These are phyloP conservation scores for Ormosia emarginata DNA, from an alignment of 306 rosid genomes.

Conservation along the genomic window DNA sequence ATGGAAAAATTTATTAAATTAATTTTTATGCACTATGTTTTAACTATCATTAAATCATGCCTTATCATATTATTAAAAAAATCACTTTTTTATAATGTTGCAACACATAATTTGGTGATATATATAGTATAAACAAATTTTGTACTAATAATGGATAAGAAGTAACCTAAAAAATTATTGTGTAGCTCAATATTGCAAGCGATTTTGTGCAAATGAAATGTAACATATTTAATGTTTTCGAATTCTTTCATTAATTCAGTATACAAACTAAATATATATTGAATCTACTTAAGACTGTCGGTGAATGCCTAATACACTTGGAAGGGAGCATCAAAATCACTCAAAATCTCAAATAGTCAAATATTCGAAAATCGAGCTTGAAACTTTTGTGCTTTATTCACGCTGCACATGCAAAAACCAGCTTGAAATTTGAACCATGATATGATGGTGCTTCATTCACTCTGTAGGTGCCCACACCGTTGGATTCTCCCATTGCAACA, in stretches of 20 bases:
- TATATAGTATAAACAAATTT: too few species aligned
- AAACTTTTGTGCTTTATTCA: not conserved
- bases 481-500: constrained; percentile 75
- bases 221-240: not conserved
- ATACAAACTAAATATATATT: not conserved
- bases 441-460: not conserved
- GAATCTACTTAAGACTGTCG: not conserved
- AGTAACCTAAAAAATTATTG: not conserved
- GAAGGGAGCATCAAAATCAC: too few species aligned
- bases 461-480: constrained; percentile 70
- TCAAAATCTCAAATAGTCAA: too few species aligned
- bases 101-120: too few species aligned
- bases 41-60: not conserved
- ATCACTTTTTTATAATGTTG: too few species aligned
- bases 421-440: not conserved
- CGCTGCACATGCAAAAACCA: not conserved
- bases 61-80: not conserved
- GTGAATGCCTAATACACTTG: too few species aligned
- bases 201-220: not conserved
- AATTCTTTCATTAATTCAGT: not conserved
- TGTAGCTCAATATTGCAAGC: not conserved
- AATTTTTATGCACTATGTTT: not conserved
- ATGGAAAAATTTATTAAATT: not conserved
- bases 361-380: not conserved
- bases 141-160: too few species aligned